Evolutionary conservation across 805 yeast genomes (phyloP).

Genomic region (Henningerozyma blattae): DNA sequence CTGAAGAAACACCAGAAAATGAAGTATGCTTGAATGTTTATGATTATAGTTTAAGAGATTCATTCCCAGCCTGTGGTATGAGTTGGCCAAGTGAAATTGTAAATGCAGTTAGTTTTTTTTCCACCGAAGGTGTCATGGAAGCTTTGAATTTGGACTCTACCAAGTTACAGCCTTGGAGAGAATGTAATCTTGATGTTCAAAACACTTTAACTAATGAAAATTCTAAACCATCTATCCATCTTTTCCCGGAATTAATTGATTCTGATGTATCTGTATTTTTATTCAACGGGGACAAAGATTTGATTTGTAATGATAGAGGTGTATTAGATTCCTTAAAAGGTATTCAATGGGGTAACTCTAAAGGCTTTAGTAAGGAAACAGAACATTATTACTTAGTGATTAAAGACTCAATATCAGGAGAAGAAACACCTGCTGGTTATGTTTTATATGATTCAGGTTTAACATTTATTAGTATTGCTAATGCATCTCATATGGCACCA

Average conservation of each 20-base stretch:
- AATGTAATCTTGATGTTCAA: conserved; percentile 59
- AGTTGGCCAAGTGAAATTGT: conserved; percentile 76
- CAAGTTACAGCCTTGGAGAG: conserved; percentile 48
- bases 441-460: conserved; percentile 53
- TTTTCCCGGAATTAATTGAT: conserved; percentile 55
- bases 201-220: conserved; percentile 35
- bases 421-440: conserved; percentile 31
- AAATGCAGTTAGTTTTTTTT: conserved; percentile 41
- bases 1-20: conserved; percentile 9
- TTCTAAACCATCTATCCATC: conserved; percentile 47
- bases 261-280: conserved; percentile 49
- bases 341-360: conserved; percentile 51
- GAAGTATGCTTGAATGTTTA: conserved; percentile 71
- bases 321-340: conserved; percentile 52
- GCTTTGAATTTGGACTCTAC: conserved; percentile 36
- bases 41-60: conserved; percentile 58
- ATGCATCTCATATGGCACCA: conserved; percentile 92
- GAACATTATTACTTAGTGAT: conserved; percentile 32
- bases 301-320: conserved; percentile 77
- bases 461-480: conserved; percentile 59
- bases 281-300: conserved; percentile 81
- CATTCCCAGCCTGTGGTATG: conserved; percentile 79
- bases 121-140: conserved; percentile 33
- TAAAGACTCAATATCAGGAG: conserved; percentile 12
- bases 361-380: conserved; percentile 21